phyloP scores from a whole-genome alignment of 202 grass and related monocot species.

The Schoenoplectus tabernaemontani region DNA sequence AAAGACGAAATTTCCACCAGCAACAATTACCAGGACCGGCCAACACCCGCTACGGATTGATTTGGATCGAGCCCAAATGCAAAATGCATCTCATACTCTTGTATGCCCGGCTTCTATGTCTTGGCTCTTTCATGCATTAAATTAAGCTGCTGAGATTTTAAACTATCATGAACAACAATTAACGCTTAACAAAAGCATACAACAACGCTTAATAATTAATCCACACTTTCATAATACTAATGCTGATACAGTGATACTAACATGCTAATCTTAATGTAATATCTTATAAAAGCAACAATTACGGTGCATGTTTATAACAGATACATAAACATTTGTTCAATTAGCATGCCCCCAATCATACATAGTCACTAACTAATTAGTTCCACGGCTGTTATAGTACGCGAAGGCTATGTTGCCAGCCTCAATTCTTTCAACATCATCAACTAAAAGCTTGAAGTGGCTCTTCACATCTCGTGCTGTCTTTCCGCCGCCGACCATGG shows the following conservation, averaged over 20 bases:
- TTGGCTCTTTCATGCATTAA: not conserved
- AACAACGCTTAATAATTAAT: not conserved
- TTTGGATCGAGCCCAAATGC: too few relatives aligned
- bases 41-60: not conserved
- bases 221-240: not conserved
- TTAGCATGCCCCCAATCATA: not conserved
- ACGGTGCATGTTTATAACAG: not conserved
- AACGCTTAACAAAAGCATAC: too few relatives aligned
- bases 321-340: not conserved
- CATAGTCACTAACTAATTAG: conserved; percentile 5
- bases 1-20: too few relatives aligned
- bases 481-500: conserved; percentile 46
- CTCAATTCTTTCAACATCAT: conserved; percentile 67
- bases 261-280: not conserved
- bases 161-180: not conserved
- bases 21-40: too few relatives aligned
- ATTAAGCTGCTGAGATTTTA: not conserved
- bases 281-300: not conserved
- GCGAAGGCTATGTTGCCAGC: conserved; percentile 23
- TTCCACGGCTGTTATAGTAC: not conserved
- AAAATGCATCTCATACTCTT: not conserved
- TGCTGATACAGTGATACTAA: not conserved
- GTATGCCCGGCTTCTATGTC: not conserved
- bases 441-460: conserved; percentile 67
- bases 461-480: conserved; percentile 48